Evolutionary conservation across 225 moss, liverwort and hornwort species (phyloP).

Genomic region (Sphagnum tenellum): DNA sequence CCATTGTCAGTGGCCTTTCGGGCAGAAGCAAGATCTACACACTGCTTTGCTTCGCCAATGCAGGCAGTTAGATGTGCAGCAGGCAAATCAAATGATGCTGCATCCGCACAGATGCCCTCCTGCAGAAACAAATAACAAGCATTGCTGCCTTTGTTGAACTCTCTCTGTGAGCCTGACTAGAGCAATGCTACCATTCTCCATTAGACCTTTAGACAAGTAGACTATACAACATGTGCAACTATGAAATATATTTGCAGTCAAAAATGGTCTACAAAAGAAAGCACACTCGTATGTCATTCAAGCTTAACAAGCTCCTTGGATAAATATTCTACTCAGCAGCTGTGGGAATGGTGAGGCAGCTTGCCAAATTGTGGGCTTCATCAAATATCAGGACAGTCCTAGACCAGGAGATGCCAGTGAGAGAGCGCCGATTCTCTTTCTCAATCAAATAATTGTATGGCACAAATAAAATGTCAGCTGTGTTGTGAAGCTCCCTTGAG

Average conservation of each 20-base stretch:
- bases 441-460: conserved; percentile 98
- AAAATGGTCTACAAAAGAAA: background rate
- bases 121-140: conserved; percentile 11
- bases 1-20: conserved; percentile 71
- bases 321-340: no score
- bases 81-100: conserved; percentile 94
- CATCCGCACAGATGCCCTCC: conserved; percentile 98
- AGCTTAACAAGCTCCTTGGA: no score
- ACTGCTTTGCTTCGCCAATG: conserved; percentile 81
- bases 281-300: no score
- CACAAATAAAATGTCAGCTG: conserved; percentile 82
- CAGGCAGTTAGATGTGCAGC: conserved; percentile 84
- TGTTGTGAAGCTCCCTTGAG: conserved; percentile 88
- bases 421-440: conserved; percentile 84
- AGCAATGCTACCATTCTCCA: background rate
- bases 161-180: background rate
- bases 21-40: conserved; percentile 81
- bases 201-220: background rate
- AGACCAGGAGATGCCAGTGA: conserved; percentile 82
- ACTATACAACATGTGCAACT: background rate
- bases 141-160: no score
- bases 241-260: background rate
- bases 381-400: conserved; percentile 92
- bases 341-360: conserved; percentile 5
- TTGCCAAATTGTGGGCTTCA: conserved; percentile 96